Evolutionary conservation across 192 early-diverging fungal genomes (phyloP).

Genomic region (Kickxella alabastrina): DNA sequence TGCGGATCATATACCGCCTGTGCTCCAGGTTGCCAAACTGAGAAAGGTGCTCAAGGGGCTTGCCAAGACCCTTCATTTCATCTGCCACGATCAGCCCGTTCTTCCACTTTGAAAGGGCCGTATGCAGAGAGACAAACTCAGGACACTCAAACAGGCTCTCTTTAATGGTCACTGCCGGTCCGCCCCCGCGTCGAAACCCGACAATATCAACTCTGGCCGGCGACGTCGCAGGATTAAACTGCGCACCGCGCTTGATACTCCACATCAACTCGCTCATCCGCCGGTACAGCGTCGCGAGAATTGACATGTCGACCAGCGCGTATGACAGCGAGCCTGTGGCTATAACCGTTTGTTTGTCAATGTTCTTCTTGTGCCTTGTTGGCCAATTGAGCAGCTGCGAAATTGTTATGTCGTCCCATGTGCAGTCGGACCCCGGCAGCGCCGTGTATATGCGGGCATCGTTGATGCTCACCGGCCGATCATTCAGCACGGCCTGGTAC

Average conservation of each 20-base stretch:
- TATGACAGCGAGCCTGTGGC: conserved; percentile 4
- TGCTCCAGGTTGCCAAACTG: conserved; percentile 27
- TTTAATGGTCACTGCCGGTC: background rate
- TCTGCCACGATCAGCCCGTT: conserved; percentile 9
- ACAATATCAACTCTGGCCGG: background rate
- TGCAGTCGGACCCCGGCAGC: conserved; percentile 2
- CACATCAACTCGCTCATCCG: conserved; percentile 6
- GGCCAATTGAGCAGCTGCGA: background rate
- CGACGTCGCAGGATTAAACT: background rate
- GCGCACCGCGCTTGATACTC: conserved; percentile 1
- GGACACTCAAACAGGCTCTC: conserved; percentile 24
- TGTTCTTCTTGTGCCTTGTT: background rate
- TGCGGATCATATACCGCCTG: conserved; percentile 22
- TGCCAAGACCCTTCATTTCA: conserved; percentile 1
- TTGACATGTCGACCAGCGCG: conserved; percentile 8
- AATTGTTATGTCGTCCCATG: conserved; percentile 1
- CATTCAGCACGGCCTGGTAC: conserved; percentile 24
- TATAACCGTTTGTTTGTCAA: background rate
- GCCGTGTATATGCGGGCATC: conserved; percentile 3
- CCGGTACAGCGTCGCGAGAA: background rate
- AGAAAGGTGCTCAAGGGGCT: conserved; percentile 3
- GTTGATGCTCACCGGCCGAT: conserved; percentile 20
- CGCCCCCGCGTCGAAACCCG: background rate
- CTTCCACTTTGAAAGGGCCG: conserved; percentile 15
- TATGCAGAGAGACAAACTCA: conserved; percentile 19